Conservation (phyloP, 352 stramenopile genomes). For the Globisporangium cylindrosporum region DNA sequence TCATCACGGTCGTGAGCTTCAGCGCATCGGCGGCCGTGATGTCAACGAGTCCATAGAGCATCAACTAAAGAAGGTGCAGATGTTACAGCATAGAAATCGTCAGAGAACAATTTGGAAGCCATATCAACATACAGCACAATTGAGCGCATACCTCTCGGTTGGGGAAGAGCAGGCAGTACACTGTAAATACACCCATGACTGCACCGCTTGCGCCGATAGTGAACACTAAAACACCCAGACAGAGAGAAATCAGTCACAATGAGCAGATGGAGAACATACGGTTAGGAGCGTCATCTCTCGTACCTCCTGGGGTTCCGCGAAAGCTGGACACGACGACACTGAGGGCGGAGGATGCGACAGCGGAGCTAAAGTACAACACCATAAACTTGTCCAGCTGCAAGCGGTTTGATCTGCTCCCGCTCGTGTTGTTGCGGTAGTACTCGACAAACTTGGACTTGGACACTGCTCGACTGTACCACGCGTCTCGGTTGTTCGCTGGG, state of each 20-base stretch:
- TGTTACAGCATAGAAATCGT: background rate
- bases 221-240: slow-evolving; percentile 42
- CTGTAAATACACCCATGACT: slow-evolving; percentile 76
- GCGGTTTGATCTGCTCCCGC: slow-evolving; percentile 23
- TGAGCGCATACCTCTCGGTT: slow-evolving; percentile 45
- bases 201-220: slow-evolving; percentile 79
- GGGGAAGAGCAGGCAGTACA: slow-evolving; percentile 75
- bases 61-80: slow-evolving; percentile 31
- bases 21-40: slow-evolving; percentile 63
- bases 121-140: background rate
- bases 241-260: background rate
- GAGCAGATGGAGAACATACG: background rate
- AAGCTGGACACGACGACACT: slow-evolving; percentile 67
- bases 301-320: slow-evolving; percentile 54
- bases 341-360: slow-evolving; percentile 61
- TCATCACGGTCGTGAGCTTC: slow-evolving; percentile 60
- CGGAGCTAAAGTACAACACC: slow-evolving; percentile 68
- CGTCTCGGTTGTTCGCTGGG: slow-evolving; percentile 34
- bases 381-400: slow-evolving; percentile 66
- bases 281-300: background rate
- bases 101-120: background rate
- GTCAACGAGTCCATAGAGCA: slow-evolving; percentile 61
- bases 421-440: slow-evolving; percentile 29
- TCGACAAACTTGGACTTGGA: slow-evolving; percentile 47
- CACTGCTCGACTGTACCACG: slow-evolving; percentile 53